Conservation (phyloP, 2,329 filamentous ascomycete genomes). For the Aspergillus ochraceus region DNA sequence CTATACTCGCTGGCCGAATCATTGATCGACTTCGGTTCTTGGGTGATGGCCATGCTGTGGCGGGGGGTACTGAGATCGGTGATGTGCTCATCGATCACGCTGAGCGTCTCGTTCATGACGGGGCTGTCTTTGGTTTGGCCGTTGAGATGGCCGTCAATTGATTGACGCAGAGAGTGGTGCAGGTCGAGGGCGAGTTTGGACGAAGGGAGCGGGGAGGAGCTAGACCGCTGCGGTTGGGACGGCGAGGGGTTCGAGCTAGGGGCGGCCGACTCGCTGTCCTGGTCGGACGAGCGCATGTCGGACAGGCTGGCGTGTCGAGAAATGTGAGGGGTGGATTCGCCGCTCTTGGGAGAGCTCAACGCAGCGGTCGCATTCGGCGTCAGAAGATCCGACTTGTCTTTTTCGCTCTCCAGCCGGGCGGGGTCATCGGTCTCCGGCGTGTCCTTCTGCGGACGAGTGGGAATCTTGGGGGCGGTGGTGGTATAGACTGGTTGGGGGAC, state of each 20-base stretch:
- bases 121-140: constrained; percentile 60
- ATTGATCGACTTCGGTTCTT: constrained; percentile 57
- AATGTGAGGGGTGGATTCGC: constrained; percentile 41
- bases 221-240: constrained; percentile 32
- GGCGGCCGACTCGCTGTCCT: constrained; percentile 18
- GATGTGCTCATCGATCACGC: constrained; percentile 96
- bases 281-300: constrained; percentile 25
- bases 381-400: constrained; percentile 15
- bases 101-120: constrained; percentile 90
- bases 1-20: constrained; percentile 92
- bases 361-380: constrained; percentile 19
- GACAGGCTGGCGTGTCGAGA: constrained; percentile 39
- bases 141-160: constrained; percentile 51
- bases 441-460: constrained; percentile 21
- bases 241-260: constrained; percentile 19
- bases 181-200: constrained; percentile 37
- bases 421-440: constrained; percentile 11
- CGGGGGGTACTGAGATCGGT: constrained; percentile 73
- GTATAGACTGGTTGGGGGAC: constrained; percentile 25
- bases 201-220: constrained; percentile 38
- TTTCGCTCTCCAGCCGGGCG: constrained; percentile 11
- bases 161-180: constrained; percentile 47
- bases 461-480: constrained; percentile 25
- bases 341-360: constrained; percentile 30
- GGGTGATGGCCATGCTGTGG: constrained; percentile 49